phyloP scores from a whole-genome alignment of 2,329 filamentous ascomycete genomes.

The Nemania abortiva region DNA sequence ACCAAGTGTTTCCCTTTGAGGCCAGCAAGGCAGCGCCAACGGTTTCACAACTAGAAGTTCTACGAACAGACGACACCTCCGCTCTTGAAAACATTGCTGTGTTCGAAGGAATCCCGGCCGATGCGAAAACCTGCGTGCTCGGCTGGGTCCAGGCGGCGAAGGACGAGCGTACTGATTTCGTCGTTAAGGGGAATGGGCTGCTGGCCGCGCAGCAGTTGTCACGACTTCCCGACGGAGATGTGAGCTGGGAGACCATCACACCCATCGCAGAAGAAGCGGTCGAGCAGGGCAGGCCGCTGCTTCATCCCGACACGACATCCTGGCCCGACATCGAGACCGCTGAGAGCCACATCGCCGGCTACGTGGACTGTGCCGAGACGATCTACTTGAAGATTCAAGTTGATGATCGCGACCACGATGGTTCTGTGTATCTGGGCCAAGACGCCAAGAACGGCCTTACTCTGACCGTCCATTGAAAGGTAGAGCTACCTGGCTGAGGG shows the following conservation, averaged over 20 bases:
- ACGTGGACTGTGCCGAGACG: slow-evolving; percentile 46
- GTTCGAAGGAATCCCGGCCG: slow-evolving; percentile 51
- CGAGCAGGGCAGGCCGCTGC: slow-evolving; percentile 25
- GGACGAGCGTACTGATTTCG: slow-evolving; percentile 53
- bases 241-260: slow-evolving; percentile 45
- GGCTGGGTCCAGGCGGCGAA: slow-evolving; percentile 53
- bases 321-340: slow-evolving; percentile 44
- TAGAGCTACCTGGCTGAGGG: neutral
- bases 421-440: slow-evolving; percentile 50
- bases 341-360: slow-evolving; percentile 41
- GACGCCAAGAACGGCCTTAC: slow-evolving; percentile 49
- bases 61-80: slow-evolving; percentile 33
- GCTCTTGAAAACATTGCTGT: slow-evolving; percentile 50
- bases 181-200: slow-evolving; percentile 51
- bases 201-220: slow-evolving; percentile 44
- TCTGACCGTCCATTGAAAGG: slow-evolving; percentile 15
- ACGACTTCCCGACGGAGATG: slow-evolving; percentile 22
- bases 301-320: slow-evolving; percentile 48
- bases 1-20: slow-evolving; percentile 41
- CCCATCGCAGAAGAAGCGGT: slow-evolving; percentile 41
- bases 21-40: slow-evolving; percentile 29
- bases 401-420: slow-evolving; percentile 40
- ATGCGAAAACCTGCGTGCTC: slow-evolving; percentile 48
- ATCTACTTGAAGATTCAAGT: slow-evolving; percentile 48
- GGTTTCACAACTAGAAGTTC: slow-evolving; percentile 35